Evolutionary conservation across 2,329 filamentous ascomycete genomes (phyloP).

Genomic region (Dactylellina leptospora): DNA sequence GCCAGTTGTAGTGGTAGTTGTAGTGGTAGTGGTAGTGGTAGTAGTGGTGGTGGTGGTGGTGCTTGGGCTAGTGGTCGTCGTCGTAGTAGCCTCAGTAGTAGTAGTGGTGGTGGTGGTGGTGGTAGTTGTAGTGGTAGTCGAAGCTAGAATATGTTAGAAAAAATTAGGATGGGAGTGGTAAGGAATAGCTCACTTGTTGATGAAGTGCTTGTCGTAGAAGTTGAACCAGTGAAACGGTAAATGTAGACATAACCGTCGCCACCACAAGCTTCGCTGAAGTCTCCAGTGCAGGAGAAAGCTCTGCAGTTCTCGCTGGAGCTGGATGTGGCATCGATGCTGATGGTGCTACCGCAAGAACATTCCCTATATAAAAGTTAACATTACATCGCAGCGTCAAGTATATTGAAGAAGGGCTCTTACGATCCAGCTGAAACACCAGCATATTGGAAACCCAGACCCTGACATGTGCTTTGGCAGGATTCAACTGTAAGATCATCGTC

Average conservation of each 20-base stretch:
- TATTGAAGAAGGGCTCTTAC: constrained; percentile 9
- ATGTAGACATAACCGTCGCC: constrained; percentile 5
- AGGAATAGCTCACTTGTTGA: too few species aligned
- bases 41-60: background rate
- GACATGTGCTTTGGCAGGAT: constrained; percentile 13
- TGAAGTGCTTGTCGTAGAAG: background rate
- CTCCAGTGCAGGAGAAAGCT: constrained; percentile 5
- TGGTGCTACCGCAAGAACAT: constrained; percentile 27
- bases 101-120: constrained; percentile 12
- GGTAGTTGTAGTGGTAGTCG: background rate
- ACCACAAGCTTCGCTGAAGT: constrained; percentile 19
- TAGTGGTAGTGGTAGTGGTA: constrained; percentile 22
- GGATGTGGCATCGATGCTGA: background rate
- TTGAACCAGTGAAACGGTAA: constrained; percentile 11
- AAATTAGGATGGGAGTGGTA: background rate
- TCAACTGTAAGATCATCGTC: constrained; percentile 17
- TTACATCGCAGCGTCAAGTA: background rate
- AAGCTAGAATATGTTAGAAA: constrained; percentile 32
- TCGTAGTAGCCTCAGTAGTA: constrained; percentile 30
- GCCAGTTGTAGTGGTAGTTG: background rate
- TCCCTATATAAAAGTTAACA: constrained; percentile 18
- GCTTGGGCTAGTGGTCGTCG: constrained; percentile 18
- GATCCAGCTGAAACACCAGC: constrained; percentile 24
- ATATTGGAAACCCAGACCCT: constrained; percentile 9
- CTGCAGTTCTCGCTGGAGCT: constrained; percentile 10